These are phyloP conservation scores for Picea abies DNA, from an alignment of 83 land plant genomes.

Conservation along the genomic window DNA sequence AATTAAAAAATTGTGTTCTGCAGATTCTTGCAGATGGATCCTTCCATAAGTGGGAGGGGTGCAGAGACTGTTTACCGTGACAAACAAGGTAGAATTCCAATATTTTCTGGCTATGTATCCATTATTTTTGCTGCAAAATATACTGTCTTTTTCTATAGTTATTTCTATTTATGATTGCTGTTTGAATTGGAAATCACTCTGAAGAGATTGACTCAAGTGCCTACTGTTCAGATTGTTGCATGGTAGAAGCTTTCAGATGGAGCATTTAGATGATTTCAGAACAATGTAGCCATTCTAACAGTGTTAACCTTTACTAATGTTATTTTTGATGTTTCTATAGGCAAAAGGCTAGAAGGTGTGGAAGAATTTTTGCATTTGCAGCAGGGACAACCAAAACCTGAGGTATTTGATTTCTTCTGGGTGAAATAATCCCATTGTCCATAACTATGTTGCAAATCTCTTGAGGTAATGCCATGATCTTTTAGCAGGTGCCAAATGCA, in stretches of 20 bases:
- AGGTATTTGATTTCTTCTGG: slow-evolving; percentile 40
- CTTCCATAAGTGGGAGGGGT: slow-evolving; percentile 52
- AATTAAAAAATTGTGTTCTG: not conserved
- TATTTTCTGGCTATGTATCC: not conserved
- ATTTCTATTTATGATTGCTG: not conserved
- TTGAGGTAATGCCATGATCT: no score
- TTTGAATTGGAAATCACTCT: not conserved
- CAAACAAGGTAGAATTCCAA: slow-evolving; percentile 20
- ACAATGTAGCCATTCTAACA: not conserved
- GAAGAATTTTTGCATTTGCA: slow-evolving; percentile 44
- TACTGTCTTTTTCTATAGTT: not conserved
- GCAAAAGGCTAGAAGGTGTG: slow-evolving; percentile 23
- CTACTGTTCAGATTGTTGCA: not conserved
- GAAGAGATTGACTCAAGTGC: not conserved
- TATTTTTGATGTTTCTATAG: not conserved
- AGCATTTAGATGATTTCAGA: not conserved
- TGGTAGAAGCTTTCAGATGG: not conserved
- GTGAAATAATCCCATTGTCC: not conserved
- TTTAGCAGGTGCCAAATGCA: no score
- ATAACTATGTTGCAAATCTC: no score
- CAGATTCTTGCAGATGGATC: slow-evolving; percentile 63
- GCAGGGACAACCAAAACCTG: slow-evolving; percentile 59
- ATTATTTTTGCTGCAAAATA: not conserved
- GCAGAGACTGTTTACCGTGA: slow-evolving; percentile 70
- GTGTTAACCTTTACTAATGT: not conserved